Evolutionary conservation across 371 early-diverging fungal species (phyloP), one percentile per base, ranked within the genome.

Genomic region (Mucor sp.): DNA sequence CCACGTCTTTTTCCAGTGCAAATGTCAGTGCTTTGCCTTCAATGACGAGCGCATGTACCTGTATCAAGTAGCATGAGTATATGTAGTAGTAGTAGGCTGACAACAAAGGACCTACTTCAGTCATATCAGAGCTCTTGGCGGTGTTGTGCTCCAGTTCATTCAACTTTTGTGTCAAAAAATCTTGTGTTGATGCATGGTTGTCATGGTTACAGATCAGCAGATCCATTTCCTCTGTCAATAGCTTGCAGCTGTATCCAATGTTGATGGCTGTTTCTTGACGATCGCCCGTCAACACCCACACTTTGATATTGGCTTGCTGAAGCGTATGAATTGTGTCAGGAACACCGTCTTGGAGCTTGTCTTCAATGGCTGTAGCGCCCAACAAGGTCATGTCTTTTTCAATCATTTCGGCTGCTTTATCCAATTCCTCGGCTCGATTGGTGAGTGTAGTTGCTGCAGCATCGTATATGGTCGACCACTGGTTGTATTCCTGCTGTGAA

Each of bases 361-460:
- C 99, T 84, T 99, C 99, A 70, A 99, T 98, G 6, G 99, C 99
- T 0, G 99, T 97, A 0, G 97, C 96, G 6, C 99, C 99, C 6
- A 99, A 69, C 66, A 97, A 77, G 53, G 89, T 85, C 79, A 99
- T 72, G 55, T 96, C 87, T 65, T 91, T 89, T 74, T 99, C 99
- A 68, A 98, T 97, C 64, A 95, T 64, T 69, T 97, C 99, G 0
- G 96, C 96, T 12, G 93, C 97, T 71, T 90, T 89, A 66, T 94
- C 96, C 5, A 98, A 77, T 70, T 89, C 93, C 9, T 94, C 92
- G n/a, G 88, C 85, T 39, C 99, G 91, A 76, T 97, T 93, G 37
- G 80, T 87, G 63, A 97, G 85, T 1, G 95, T 94, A 0, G 95
- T 96, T 0, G 95, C 79, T n/a, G 97, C 97, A 57, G 88, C 86